These are phyloP conservation scores for Peniophora sp. DNA, from an alignment of 1,284 basidiomycete species.

Conservation along the genomic window DNA sequence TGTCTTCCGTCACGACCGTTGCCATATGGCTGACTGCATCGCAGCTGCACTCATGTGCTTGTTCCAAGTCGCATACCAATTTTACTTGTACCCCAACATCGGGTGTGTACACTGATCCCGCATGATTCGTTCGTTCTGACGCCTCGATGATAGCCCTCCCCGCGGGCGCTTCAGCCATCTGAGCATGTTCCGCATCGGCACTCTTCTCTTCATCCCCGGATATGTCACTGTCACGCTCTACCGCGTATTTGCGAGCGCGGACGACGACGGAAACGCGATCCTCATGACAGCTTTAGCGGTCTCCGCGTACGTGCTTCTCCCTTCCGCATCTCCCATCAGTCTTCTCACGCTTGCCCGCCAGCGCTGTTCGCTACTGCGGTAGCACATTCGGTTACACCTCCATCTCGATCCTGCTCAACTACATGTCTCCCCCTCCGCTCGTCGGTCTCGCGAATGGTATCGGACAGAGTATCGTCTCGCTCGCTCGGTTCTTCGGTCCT, in stretches of 20 bases:
- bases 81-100: constrained; percentile 67
- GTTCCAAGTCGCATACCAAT: constrained; percentile 76
- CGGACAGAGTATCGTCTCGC: constrained; percentile 77
- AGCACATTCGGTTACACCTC: constrained; percentile 74
- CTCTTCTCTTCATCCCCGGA: constrained; percentile 68
- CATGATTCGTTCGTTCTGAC: constrained; percentile 13
- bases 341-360: constrained; percentile 19
- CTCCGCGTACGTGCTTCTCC: constrained; percentile 53
- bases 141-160: constrained; percentile 38
- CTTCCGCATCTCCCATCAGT: background rate
- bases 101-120: constrained; percentile 38
- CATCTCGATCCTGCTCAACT: constrained; percentile 72
- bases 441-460: constrained; percentile 76
- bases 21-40: constrained; percentile 2
- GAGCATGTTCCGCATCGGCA: constrained; percentile 78
- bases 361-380: constrained; percentile 70
- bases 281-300: constrained; percentile 66
- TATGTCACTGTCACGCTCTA: constrained; percentile 70
- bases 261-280: constrained; percentile 54
- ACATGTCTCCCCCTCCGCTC: constrained; percentile 74
- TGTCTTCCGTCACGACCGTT: background rate
- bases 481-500: constrained; percentile 72
- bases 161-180: constrained; percentile 77
- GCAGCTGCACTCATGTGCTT: constrained; percentile 76
- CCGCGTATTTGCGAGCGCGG: constrained; percentile 53